Base-by-base conservation (phyloP, 192 early-diverging fungal species). In the Rhizophlyctis rosea region DNA sequence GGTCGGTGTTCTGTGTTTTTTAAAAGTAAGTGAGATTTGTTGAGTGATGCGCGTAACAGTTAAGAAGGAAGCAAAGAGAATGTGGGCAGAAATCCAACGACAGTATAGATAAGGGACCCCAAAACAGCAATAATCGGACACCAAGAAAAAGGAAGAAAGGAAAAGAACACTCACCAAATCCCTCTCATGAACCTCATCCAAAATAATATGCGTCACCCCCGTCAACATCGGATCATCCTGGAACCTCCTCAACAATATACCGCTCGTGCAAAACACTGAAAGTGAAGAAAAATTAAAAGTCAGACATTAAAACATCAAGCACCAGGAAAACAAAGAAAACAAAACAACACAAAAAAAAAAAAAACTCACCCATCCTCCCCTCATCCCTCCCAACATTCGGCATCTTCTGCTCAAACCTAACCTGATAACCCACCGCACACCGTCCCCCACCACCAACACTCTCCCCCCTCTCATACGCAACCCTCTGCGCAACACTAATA, bases 131-230 rank as follows among this genome's bases (percentile, higher is more conserved):
- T n/a, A n/a, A n/a, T n/a, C n/a, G n/a, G n/a, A n/a, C n/a, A n/a
- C n/a, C n/a, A n/a, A n/a, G n/a, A n/a, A n/a, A n/a, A n/a, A n/a
- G n/a, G n/a, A n/a, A n/a, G n/a, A n/a, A n/a, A n/a, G n/a, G n/a
- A n/a, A n/a, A n/a, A n/a, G 36, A 64, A 33, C n/a, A n/a, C n/a
- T n/a, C n/a, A 66, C 47, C 72, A 80, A 66, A 69, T 80, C 87
- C 11, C 91, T 73, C 59, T 92, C 90, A 54, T 92, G 90, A 0
- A 92, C 88, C 73, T 92, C 90, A 64, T 92, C 91, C 5, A 92
- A 75, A 32, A 92, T 78, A 24, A 92, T 74, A 55, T 90, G 86
- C 7, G 83, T 85, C 2, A 93, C 77, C 9, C 79, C 78, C 14
- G 71, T 54, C 50, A 93, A 66, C 5, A 65, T 36, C 11, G 73